These are phyloP conservation scores for Endotrypanum monterogeii DNA, from an alignment of 208 protist species.

Conservation along the genomic window DNA sequence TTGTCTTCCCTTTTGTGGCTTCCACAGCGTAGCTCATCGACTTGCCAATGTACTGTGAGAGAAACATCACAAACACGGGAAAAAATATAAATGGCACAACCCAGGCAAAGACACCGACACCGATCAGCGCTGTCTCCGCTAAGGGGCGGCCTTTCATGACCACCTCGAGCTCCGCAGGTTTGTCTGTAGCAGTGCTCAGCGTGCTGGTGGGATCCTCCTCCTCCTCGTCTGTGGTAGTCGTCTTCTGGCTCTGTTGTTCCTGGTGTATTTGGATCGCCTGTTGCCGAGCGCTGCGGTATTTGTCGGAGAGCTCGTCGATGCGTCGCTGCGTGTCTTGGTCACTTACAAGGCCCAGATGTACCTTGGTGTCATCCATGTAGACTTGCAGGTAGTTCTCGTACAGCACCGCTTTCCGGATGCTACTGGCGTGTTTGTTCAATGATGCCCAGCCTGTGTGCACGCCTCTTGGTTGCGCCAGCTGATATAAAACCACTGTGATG, in stretches of 20 bases:
- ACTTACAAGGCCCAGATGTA: slow-evolving; percentile 53
- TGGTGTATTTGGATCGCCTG: slow-evolving; percentile 27
- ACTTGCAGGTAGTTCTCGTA: slow-evolving; percentile 70
- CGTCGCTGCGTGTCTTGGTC: slow-evolving; percentile 69
- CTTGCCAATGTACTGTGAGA: slow-evolving; percentile 71
- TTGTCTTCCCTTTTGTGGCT: slow-evolving; percentile 48
- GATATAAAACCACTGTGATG: slow-evolving; percentile 51
- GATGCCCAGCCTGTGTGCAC: slow-evolving; percentile 54
- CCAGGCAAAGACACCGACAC: slow-evolving; percentile 73
- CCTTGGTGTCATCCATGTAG: slow-evolving; percentile 52
- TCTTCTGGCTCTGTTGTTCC: slow-evolving; percentile 17
- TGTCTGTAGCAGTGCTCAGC: slow-evolving; percentile 8
- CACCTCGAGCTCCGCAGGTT: slow-evolving; percentile 43
- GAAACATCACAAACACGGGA: slow-evolving; percentile 77
- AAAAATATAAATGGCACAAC: slow-evolving; percentile 85
- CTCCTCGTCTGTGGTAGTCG: not conserved
- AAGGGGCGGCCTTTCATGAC: slow-evolving; percentile 47
- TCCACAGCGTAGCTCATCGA: slow-evolving; percentile 52
- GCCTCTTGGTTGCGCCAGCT: slow-evolving; percentile 43
- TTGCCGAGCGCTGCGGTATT: slow-evolving; percentile 30
- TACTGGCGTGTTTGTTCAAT: slow-evolving; percentile 39
- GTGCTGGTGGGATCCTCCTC: slow-evolving; percentile 1
- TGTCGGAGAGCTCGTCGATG: slow-evolving; percentile 40
- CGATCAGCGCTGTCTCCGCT: slow-evolving; percentile 63
- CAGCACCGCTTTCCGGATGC: slow-evolving; percentile 44